These are phyloP conservation scores for Euphorbia schlechtendalii DNA, from an alignment of 441 rosid species.

Conservation along the genomic window DNA sequence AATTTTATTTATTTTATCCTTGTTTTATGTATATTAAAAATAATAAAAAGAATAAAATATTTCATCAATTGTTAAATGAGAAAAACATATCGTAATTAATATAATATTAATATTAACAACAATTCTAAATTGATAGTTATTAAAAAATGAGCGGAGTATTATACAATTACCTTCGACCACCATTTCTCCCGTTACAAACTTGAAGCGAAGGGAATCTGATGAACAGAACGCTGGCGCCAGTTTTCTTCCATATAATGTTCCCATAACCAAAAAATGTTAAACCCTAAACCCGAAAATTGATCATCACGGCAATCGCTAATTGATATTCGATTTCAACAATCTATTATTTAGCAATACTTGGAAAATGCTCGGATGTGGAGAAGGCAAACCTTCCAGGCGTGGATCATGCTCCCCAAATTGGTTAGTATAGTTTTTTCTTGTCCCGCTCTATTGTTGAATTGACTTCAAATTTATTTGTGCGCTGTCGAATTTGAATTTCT, in stretches of 20 bases:
- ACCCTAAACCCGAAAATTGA: not conserved
- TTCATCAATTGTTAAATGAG: too few relatives aligned
- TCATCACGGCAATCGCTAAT: not conserved
- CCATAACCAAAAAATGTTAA: not conserved
- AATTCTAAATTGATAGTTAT: too few relatives aligned
- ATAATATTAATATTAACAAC: too few relatives aligned
- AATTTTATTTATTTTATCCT: too few relatives aligned
- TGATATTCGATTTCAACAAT: not conserved
- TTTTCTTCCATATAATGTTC: slow-evolving; percentile 8
- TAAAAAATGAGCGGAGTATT: not conserved
- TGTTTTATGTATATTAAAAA: too few relatives aligned
- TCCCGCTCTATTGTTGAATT: not conserved
- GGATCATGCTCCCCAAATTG: not conserved
- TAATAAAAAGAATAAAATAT: too few relatives aligned
- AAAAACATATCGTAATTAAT: too few relatives aligned
- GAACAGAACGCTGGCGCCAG: slow-evolving; percentile 13
- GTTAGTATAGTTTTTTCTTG: not conserved
- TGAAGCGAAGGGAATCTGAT: slow-evolving; percentile 7
- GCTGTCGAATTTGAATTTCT: not conserved
- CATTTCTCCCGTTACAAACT: not conserved
- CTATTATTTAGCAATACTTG: not conserved
- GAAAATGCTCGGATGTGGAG: slow-evolving; percentile 45
- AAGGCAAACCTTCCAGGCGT: slow-evolving; percentile 63
- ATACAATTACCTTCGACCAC: not conserved
- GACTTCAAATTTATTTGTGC: not conserved